Evolutionary conservation across 1,284 basidiomycete species (phyloP).

Genomic region (Ganoderma lingzhi): DNA sequence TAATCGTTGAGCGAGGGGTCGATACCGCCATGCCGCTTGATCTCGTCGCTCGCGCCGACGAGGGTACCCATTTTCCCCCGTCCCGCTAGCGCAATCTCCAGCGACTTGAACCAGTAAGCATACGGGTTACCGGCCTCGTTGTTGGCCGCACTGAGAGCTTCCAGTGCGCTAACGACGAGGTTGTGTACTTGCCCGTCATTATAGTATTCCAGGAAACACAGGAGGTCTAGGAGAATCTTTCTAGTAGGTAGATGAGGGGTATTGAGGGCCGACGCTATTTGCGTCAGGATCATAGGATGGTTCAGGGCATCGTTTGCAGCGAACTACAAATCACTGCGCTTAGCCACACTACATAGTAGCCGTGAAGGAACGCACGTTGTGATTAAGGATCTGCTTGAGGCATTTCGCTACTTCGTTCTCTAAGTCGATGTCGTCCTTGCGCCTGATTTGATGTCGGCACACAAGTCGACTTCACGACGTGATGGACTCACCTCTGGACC

Average conservation of each 20-base stretch:
- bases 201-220: slow-evolving; percentile 72
- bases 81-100: slow-evolving; percentile 83
- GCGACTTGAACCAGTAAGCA: slow-evolving; percentile 90
- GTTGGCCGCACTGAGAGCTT: slow-evolving; percentile 71
- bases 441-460: slow-evolving; percentile 48
- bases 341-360: neutral
- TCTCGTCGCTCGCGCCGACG: slow-evolving; percentile 93
- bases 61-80: slow-evolving; percentile 95
- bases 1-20: slow-evolving; percentile 84
- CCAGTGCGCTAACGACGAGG: slow-evolving; percentile 70
- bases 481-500: slow-evolving; percentile 57
- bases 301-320: slow-evolving; percentile 84
- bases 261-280: slow-evolving; percentile 87
- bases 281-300: slow-evolving; percentile 82
- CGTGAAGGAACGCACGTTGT: slow-evolving; percentile 55
- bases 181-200: slow-evolving; percentile 60
- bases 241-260: slow-evolving; percentile 86
- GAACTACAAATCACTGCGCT: slow-evolving; percentile 48
- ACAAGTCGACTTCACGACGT: neutral
- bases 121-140: slow-evolving; percentile 69
- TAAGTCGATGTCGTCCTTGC: slow-evolving; percentile 72
- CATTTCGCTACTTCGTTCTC: slow-evolving; percentile 95
- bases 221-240: slow-evolving; percentile 83
- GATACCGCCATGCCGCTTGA: slow-evolving; percentile 67
- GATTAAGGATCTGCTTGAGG: slow-evolving; percentile 87